Evolutionary conservation across 768 basidiomycete species (phyloP).

Genomic region (Suillus subaureus): DNA sequence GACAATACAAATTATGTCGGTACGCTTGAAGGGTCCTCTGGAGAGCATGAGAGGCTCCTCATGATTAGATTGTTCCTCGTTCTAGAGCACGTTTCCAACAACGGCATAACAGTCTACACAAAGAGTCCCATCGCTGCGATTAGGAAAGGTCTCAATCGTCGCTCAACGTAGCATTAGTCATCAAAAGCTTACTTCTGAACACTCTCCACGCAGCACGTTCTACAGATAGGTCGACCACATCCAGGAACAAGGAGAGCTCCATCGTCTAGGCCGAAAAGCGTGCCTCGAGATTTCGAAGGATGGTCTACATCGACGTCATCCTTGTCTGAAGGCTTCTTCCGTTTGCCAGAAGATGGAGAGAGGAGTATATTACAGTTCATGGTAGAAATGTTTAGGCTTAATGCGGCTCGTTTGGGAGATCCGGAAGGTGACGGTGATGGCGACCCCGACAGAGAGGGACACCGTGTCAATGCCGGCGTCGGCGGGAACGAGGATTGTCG

Average conservation of each 20-base stretch:
- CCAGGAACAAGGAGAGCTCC: conserved; percentile 27
- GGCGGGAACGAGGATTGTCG: conserved; percentile 36
- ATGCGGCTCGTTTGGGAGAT: conserved; percentile 31
- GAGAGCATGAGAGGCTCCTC: background rate
- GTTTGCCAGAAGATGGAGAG: conserved; percentile 17
- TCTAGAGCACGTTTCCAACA: conserved; percentile 10
- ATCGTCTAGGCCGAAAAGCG: conserved; percentile 8
- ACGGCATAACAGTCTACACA: conserved; percentile 34
- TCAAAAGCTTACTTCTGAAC: conserved; percentile 32
- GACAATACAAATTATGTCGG: background rate
- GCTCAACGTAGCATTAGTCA: background rate
- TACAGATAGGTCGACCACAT: conserved; percentile 39
- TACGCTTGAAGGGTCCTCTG: background rate
- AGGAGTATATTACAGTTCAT: conserved; percentile 24
- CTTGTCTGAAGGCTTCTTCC: conserved; percentile 32
- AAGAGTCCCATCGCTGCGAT: conserved; percentile 31
- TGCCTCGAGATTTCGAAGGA: conserved; percentile 9
- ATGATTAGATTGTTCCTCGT: background rate
- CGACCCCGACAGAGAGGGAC: conserved; percentile 30
- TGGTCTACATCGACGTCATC: conserved; percentile 21
- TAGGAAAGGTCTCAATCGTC: background rate
- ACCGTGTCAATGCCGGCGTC: conserved; percentile 38
- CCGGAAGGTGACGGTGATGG: conserved; percentile 13
- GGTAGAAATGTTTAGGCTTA: conserved; percentile 23
- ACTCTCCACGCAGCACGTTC: conserved; percentile 39